Evolutionary conservation across 352 stramenopile genomes (phyloP).

Genomic region (Pythium myriotylum): DNA sequence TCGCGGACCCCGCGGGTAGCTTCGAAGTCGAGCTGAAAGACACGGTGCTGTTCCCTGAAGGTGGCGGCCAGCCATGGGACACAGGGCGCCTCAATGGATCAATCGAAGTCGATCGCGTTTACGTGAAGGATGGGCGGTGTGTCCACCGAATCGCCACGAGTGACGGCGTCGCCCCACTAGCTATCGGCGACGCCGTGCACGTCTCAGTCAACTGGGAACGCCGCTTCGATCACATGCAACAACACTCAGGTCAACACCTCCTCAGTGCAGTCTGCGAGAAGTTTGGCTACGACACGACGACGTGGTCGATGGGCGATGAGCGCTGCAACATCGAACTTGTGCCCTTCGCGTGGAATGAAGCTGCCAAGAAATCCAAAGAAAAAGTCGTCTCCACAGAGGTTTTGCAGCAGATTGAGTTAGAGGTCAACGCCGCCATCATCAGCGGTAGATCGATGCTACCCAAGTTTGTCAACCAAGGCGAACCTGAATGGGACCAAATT

Average conservation of each 20-base stretch:
- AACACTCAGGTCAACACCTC: constrained; percentile 90
- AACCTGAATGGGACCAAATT: constrained; percentile 57
- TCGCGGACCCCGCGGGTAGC: constrained; percentile 35
- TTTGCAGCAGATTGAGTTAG: constrained; percentile 60
- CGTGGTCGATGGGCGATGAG: constrained; percentile 75
- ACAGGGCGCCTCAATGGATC: constrained; percentile 54
- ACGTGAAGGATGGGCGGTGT: constrained; percentile 67
- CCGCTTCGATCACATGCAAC: constrained; percentile 88
- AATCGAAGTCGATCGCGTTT: constrained; percentile 55
- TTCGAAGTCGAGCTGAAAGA: constrained; percentile 73
- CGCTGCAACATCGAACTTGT: constrained; percentile 84
- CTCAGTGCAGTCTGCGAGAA: constrained; percentile 83
- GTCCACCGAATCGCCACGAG: constrained; percentile 50
- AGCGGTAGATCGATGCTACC: constrained; percentile 55
- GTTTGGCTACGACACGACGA: constrained; percentile 74
- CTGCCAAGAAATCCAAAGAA: constrained; percentile 33
- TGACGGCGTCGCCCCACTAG: constrained; percentile 33
- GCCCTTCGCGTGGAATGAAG: constrained; percentile 37
- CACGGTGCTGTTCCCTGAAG: constrained; percentile 87
- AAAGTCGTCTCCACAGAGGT: constrained; percentile 45
- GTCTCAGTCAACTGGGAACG: constrained; percentile 74
- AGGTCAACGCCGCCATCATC: constrained; percentile 81
- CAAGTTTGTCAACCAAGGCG: constrained; percentile 54
- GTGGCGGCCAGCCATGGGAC: constrained; percentile 87
- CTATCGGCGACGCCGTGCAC: constrained; percentile 50